A percentile compares a stretch with the other conserved stretches of the same genome.
These are phyloP conservation scores for Eutrema heterophyllum DNA, from an alignment of 345 rosid genomes.

Conservation along the genomic window DNA sequence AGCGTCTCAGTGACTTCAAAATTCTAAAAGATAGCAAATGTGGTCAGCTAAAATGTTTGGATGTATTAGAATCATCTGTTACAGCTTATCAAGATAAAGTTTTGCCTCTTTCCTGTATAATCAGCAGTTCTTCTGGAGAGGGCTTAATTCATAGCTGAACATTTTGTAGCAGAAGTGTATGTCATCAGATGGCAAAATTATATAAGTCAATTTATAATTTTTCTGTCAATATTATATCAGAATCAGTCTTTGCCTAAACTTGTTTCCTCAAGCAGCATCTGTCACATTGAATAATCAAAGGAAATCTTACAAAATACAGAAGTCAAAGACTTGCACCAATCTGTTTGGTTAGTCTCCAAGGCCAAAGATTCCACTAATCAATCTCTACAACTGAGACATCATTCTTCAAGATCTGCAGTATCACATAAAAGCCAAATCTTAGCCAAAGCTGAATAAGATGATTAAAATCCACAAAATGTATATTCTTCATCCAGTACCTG, in stretches of 20 bases:
- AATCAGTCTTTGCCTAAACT: background rate
- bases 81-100: constrained; percentile 7
- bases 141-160: constrained; percentile 9
- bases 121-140: constrained; percentile 9
- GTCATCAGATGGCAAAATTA: constrained; percentile 12
- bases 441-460: background rate
- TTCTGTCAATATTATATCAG: background rate
- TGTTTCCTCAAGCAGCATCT: background rate
- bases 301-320: background rate
- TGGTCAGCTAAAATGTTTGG: constrained; percentile 16
- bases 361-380: constrained; percentile 17
- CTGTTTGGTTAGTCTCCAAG: background rate
- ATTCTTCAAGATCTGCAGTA: constrained; percentile 52
- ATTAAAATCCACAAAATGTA: background rate
- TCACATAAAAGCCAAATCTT: background rate
- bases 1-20: constrained; percentile 19
- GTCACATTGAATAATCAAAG: background rate
- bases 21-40: background rate
- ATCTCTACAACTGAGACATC: constrained; percentile 38
- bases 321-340: constrained; percentile 3
- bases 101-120: constrained; percentile 12
- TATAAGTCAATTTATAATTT: constrained; percentile 13
- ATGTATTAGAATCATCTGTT: background rate
- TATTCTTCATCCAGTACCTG: constrained; percentile 45
- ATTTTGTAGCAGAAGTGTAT: constrained; percentile 23